Conservation (phyloP, 495 filamentous ascomycete species). For the Aspergillus sclerotiicarbonarius region DNA sequence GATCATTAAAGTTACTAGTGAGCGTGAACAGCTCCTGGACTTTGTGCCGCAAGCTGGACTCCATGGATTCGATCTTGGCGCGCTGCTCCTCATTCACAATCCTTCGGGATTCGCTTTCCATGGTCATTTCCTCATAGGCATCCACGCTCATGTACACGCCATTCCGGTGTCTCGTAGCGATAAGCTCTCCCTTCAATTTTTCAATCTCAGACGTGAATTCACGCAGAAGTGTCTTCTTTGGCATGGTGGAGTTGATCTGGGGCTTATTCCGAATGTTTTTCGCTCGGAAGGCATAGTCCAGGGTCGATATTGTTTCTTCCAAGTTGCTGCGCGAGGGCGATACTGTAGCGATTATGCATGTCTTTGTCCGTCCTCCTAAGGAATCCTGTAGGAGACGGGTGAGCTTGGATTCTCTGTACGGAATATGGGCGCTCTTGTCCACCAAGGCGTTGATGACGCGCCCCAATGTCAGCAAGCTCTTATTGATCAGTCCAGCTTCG, state of each 20-base stretch:
- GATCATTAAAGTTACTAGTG: conserved; percentile 75
- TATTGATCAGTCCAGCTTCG: conserved; percentile 96
- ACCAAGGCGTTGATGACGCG: conserved; percentile 97
- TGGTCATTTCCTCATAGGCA: conserved; percentile 79
- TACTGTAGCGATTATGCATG: conserved; percentile 96
- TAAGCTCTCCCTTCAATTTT: conserved; percentile 87
- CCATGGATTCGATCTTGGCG: conserved; percentile 89
- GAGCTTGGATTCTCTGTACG: conserved; percentile 94
- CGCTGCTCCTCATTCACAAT: conserved; percentile 90
- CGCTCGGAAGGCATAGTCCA: conserved; percentile 95
- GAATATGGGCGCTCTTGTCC: conserved; percentile 86
- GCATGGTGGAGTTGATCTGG: conserved; percentile 85
- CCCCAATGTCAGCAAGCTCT: conserved; percentile 90
- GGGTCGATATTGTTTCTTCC: conserved; percentile 94
- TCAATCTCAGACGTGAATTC: conserved; percentile 95
- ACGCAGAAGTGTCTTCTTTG: conserved; percentile 83
- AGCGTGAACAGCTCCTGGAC: conserved; percentile 84
- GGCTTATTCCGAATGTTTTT: conserved; percentile 99
- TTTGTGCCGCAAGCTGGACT: conserved; percentile 83
- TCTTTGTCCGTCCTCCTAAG: conserved; percentile 91
- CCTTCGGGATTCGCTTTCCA: conserved; percentile 85
- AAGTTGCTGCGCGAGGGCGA: conserved; percentile 92
- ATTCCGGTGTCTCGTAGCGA: conserved; percentile 88
- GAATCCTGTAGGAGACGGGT: conserved; percentile 95
- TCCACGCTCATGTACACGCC: conserved; percentile 90